A percentile compares a stretch with the other conserved stretches of the same genome.
phyloP scores from a whole-genome alignment of 2,329 filamentous ascomycete species.

The Fusarium subtropicale region DNA sequence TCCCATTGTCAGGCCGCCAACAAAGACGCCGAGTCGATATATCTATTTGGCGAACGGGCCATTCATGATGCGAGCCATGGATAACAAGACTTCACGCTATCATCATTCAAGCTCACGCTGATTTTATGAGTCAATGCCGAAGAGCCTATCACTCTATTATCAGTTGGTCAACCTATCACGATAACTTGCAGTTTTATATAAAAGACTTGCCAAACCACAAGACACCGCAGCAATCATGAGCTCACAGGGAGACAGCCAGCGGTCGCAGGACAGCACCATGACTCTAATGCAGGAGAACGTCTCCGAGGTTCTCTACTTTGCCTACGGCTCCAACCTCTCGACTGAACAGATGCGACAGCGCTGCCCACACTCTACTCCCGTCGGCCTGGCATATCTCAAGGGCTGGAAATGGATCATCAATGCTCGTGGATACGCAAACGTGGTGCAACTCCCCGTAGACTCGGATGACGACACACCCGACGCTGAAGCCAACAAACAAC shows the following conservation, averaged over 20 bases:
- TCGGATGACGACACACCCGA: constrained; percentile 21
- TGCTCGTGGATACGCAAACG: constrained; percentile 74
- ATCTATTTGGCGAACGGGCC: background rate
- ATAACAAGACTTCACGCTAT: constrained; percentile 18
- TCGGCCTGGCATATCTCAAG: constrained; percentile 67
- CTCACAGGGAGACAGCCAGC: constrained; percentile 50
- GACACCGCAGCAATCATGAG: constrained; percentile 39
- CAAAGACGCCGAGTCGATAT: background rate
- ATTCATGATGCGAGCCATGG: constrained; percentile 11
- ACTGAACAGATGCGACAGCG: constrained; percentile 71
- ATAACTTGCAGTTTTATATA: constrained; percentile 3
- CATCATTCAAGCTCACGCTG: constrained; percentile 1
- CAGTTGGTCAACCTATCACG: background rate
- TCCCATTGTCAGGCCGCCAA: constrained; percentile 25
- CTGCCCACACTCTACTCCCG: constrained; percentile 67
- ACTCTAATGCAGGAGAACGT: constrained; percentile 52
- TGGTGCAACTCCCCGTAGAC: constrained; percentile 56
- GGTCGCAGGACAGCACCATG: constrained; percentile 52
- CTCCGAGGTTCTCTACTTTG: constrained; percentile 69
- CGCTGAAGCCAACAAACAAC: constrained; percentile 1
- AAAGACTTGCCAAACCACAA: background rate
- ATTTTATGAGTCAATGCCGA: constrained; percentile 21
- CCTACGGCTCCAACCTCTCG: constrained; percentile 78
- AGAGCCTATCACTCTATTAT: constrained; percentile 3
- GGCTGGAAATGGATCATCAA: constrained; percentile 76